phyloP scores from a whole-genome alignment of 495 filamentous ascomycete species.

The Penicillium turbatum region DNA sequence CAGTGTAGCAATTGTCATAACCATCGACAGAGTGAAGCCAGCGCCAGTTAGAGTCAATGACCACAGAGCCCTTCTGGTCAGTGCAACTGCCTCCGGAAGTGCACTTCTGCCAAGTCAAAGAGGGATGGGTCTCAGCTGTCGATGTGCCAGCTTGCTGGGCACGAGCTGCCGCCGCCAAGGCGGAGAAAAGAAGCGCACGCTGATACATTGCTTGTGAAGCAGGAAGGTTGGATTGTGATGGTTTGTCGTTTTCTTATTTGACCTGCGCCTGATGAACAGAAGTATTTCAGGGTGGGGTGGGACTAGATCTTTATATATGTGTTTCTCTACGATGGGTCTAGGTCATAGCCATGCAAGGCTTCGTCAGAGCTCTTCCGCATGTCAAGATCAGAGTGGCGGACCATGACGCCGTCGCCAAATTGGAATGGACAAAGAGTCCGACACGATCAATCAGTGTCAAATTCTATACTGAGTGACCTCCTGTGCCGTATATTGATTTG shows the following conservation, averaged over 20 bases:
- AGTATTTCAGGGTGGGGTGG: neutral
- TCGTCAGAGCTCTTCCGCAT: constrained; percentile 4
- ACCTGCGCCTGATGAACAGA: constrained; percentile 28
- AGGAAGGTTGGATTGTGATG: constrained; percentile 7
- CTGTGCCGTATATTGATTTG: constrained; percentile 21
- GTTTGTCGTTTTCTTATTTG: constrained; percentile 19
- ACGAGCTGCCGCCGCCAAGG: constrained; percentile 22
- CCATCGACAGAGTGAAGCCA: constrained; percentile 51
- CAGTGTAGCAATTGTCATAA: constrained; percentile 63
- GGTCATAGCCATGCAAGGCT: constrained; percentile 2
- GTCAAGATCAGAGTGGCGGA: constrained; percentile 23
- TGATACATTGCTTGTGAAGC: constrained; percentile 28
- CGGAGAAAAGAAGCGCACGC: constrained; percentile 28
- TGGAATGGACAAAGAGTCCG: constrained; percentile 19
- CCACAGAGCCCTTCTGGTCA: constrained; percentile 48
- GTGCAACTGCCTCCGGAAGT: constrained; percentile 49
- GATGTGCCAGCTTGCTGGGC: constrained; percentile 56
- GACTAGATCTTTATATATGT: constrained; percentile 28
- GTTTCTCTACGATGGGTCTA: neutral
- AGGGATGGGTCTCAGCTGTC: constrained; percentile 55
- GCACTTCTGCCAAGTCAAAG: constrained; percentile 55
- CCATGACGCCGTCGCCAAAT: constrained; percentile 22
- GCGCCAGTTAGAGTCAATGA: constrained; percentile 64
- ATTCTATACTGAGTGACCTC: constrained; percentile 17
- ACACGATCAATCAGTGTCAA: constrained; percentile 12